These are phyloP conservation scores for Ceratocystis papillata DNA, from an alignment of 2,329 filamentous ascomycete species.

Conservation along the genomic window DNA sequence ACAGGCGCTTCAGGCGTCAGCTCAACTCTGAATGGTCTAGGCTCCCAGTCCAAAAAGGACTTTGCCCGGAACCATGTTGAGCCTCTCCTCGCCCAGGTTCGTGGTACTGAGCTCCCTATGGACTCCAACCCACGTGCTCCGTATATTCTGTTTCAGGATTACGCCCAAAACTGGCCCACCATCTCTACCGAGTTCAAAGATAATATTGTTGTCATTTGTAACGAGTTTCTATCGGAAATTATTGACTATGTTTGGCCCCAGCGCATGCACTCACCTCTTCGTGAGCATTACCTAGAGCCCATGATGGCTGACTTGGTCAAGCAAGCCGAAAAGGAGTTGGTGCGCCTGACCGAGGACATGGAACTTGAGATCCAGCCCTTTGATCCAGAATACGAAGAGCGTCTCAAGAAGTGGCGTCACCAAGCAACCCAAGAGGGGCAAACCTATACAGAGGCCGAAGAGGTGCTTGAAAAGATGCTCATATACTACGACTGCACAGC, in stretches of 20 bases:
- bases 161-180: constrained; percentile 43
- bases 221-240: constrained; percentile 43
- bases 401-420: constrained; percentile 39
- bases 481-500: constrained; percentile 45
- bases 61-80: constrained; percentile 42
- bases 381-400: constrained; percentile 44
- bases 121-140: constrained; percentile 44
- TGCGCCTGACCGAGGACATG: constrained; percentile 40
- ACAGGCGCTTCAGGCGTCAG: constrained; percentile 26
- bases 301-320: constrained; percentile 40
- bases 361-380: constrained; percentile 44
- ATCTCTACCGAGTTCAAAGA: constrained; percentile 45
- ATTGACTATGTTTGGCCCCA: constrained; percentile 42
- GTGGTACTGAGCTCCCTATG: constrained; percentile 43
- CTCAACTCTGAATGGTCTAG: constrained; percentile 27
- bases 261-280: constrained; percentile 42
- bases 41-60: constrained; percentile 37
- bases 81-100: constrained; percentile 40
- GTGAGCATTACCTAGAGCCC: constrained; percentile 40
- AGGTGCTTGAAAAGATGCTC: constrained; percentile 46
- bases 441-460: constrained; percentile 41
- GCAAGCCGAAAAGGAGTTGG: constrained; percentile 39
- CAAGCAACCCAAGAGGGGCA: constrained; percentile 36
- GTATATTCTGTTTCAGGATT: constrained; percentile 45
- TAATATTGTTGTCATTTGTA: constrained; percentile 44